Evolutionary conservation across 257 asterid genomes (phyloP).

Genomic region (Solanum appendiculatum): DNA sequence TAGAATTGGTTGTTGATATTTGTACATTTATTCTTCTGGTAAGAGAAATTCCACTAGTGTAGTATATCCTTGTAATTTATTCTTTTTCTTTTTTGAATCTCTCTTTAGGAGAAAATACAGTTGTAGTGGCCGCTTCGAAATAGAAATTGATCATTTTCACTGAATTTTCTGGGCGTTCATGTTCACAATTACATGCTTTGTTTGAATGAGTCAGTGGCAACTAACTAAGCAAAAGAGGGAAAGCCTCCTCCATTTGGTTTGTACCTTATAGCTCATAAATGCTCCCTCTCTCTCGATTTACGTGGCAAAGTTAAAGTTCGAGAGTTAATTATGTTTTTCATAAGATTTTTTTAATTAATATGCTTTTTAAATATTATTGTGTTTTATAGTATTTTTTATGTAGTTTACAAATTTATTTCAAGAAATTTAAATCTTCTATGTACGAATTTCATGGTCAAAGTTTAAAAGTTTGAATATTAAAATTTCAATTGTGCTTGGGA

Average conservation of each 20-base stretch:
- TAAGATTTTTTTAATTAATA: too few relatives aligned
- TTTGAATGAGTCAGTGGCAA: neutral
- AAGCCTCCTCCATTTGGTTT: neutral
- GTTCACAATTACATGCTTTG: neutral
- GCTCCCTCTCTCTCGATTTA: neutral
- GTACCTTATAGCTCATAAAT: neutral
- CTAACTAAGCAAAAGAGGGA: neutral
- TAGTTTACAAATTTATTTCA: too few relatives aligned
- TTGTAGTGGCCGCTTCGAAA: neutral
- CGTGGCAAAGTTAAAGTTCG: too few relatives aligned
- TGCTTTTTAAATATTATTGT: neutral
- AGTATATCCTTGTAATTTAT: neutral
- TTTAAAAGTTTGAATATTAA: too few relatives aligned
- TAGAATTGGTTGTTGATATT: neutral
- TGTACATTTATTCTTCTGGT: neutral
- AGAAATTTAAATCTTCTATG: too few relatives aligned
- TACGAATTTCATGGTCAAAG: too few relatives aligned
- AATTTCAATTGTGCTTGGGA: too few relatives aligned
- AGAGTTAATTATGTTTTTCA: too few relatives aligned
- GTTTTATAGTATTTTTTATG: too few relatives aligned
- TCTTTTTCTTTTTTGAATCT: neutral
- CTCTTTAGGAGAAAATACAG: neutral
- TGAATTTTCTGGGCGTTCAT: neutral
- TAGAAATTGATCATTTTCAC: neutral
- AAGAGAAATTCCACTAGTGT: neutral